phyloP scores from a whole-genome alignment of 2,329 filamentous ascomycete genomes.

The Penicillium janthinellum region DNA sequence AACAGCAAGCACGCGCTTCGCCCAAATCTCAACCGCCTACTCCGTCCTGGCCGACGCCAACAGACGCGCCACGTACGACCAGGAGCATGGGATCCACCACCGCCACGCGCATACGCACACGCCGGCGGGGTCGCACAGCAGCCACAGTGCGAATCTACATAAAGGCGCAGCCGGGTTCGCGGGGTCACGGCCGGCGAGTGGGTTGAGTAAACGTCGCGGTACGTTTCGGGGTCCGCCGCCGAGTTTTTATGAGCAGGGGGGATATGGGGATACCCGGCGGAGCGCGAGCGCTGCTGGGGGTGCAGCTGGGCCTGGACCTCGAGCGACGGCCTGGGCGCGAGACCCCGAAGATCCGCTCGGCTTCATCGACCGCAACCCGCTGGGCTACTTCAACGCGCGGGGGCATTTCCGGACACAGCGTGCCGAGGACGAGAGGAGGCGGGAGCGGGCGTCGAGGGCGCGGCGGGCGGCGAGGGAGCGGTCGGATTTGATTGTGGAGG shows the following conservation, averaged over 20 bases:
- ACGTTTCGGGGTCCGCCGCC: conserved; percentile 85
- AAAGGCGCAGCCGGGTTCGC: conserved; percentile 45
- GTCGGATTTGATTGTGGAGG: conserved; percentile 16
- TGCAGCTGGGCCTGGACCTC: no score
- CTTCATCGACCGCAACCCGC: conserved; percentile 51
- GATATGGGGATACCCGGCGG: conserved; percentile 63
- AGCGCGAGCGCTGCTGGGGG: no score
- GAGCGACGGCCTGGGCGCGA: no score
- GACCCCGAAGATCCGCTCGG: conserved; percentile 38
- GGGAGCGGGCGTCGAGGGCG: conserved; percentile 45
- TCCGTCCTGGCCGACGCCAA: conserved; percentile 69
- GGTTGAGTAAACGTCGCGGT: conserved; percentile 73
- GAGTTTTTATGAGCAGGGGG: conserved; percentile 80
- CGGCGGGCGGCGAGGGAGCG: conserved; percentile 29
- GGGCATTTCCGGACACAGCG: conserved; percentile 75
- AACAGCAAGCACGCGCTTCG: conserved; percentile 71
- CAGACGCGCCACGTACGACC: conserved; percentile 81
- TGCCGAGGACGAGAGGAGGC: conserved; percentile 58
- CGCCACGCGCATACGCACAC: conserved; percentile 33
- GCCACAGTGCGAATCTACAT: conserved; percentile 41
- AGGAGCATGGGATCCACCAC: conserved; percentile 47
- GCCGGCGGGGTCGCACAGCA: conserved; percentile 55
- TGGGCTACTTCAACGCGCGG: conserved; percentile 77
- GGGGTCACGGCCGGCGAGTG: conserved; percentile 71
- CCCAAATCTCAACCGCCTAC: conserved; percentile 83